Evolutionary conservation across 2,329 filamentous ascomycete genomes (phyloP), one percentile per base, ranked within the genome.

Genomic region (Cordyceps sp.): DNA sequence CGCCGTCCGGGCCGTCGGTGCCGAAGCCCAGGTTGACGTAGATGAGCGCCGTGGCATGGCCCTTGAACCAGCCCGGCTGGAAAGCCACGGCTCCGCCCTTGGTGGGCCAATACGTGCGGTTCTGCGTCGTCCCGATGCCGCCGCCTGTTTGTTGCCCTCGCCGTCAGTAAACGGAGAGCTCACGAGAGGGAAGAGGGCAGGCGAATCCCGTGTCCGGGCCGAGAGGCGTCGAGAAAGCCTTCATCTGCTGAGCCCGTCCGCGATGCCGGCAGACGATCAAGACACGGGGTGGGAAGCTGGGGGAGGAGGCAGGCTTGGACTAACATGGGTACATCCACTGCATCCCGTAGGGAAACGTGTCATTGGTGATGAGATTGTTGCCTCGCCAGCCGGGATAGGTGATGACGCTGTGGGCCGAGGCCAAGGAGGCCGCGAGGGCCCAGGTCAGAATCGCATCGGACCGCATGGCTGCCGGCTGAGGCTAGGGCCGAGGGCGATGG

Each of bases 61-160:
- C 90, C 36, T 77, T 74, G 62, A 94, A 94, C 90, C 90, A 96
- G 47, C 88, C 90, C 0, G 90, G 90, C 50, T 96, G 88, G 46
- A 94, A 68, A 31, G 84, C 70, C 37, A 98, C 48, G n/a, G 85
- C 84, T 39, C 90, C 90, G 43, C 90, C 90, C 20, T 60, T 71
- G 31, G 84, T 67, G 13, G 90, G 86, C 90, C 90, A 96, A 59
- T 78, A 82, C 12, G 90, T 93, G 39, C 88, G 75, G 59, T 98
- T 96, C 28, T 57, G 66, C 0, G 82, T 80, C 24, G 72, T 69
- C 29, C 64, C 62, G 61, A 88, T 74, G 38, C 90, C 90, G 36
- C 90, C 90, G 52, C 88, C 88, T 94, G 45, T 6, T 27, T 13
- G 15, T 26, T 4, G 3, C 12, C 6, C 10, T 2, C 13, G 5